Evolutionary conservation across 768 basidiomycete genomes (phyloP).

Genomic region (Tylopilus cervinicoccineus): DNA sequence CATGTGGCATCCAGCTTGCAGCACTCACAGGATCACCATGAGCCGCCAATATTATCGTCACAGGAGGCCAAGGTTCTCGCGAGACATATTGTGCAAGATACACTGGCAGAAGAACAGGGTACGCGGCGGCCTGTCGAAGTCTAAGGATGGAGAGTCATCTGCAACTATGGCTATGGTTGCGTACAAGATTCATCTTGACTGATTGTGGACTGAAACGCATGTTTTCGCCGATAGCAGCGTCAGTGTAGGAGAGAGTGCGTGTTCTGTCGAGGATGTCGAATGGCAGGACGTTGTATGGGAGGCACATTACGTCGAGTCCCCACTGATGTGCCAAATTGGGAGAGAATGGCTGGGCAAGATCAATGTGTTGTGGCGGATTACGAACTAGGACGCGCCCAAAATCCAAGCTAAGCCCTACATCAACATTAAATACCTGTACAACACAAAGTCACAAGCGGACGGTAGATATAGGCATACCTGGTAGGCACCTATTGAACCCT

Average conservation of each 20-base stretch:
- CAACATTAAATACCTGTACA: not conserved
- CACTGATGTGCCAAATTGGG: slow-evolving; percentile 44
- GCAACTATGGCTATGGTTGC: slow-evolving; percentile 12
- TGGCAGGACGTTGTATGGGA: slow-evolving; percentile 55
- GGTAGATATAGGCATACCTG: slow-evolving; percentile 18
- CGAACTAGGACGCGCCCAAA: slow-evolving; percentile 43
- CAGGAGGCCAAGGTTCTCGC: slow-evolving; percentile 21
- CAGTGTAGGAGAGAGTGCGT: slow-evolving; percentile 31
- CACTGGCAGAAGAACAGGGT: slow-evolving; percentile 60
- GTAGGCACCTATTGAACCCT: slow-evolving; percentile 24
- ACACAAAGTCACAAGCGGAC: not conserved
- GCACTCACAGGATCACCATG: slow-evolving; percentile 24
- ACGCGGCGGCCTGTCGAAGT: slow-evolving; percentile 47
- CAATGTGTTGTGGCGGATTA: slow-evolving; percentile 20
- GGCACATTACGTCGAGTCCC: slow-evolving; percentile 46
- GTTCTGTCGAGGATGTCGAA: slow-evolving; percentile 43
- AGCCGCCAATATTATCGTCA: slow-evolving; percentile 29
- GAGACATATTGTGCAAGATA: slow-evolving; percentile 53
- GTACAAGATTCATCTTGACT: slow-evolving; percentile 44
- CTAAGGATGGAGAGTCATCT: slow-evolving; percentile 6
- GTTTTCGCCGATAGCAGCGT: slow-evolving; percentile 36
- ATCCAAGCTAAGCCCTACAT: slow-evolving; percentile 20
- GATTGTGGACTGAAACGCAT: slow-evolving; percentile 42
- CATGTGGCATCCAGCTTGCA: not conserved
- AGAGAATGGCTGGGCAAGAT: slow-evolving; percentile 44